These are phyloP conservation scores for Fusarium torreyae DNA, from an alignment of 2,329 filamentous ascomycete species.

Conservation along the genomic window DNA sequence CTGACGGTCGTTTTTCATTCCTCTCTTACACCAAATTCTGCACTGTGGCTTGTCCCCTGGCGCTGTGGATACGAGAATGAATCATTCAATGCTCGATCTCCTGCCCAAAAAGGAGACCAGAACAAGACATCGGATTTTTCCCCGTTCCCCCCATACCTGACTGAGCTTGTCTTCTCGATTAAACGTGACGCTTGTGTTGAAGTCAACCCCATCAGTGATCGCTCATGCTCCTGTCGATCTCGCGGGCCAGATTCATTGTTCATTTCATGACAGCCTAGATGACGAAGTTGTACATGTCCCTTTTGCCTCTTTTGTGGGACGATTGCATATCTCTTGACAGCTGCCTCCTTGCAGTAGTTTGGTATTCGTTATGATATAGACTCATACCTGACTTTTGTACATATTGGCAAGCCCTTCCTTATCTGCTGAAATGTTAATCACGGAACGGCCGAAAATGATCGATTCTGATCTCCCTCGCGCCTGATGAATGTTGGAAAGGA, in stretches of 20 bases:
- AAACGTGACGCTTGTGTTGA: conserved; percentile 16
- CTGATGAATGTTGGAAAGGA: conserved; percentile 27
- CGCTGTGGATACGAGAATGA: conserved; percentile 35
- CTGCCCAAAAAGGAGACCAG: conserved; percentile 16
- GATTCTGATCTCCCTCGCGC: conserved; percentile 16
- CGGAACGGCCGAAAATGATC: conserved; percentile 23
- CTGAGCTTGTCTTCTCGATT: conserved; percentile 3
- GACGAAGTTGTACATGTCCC: conserved; percentile 28
- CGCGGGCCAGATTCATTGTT: conserved; percentile 24
- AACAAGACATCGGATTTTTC: conserved; percentile 2
- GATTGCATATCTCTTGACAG: conserved; percentile 9
- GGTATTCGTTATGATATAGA: conserved; percentile 7
- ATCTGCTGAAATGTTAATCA: conserved; percentile 11
- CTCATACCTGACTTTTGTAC: conserved; percentile 11
- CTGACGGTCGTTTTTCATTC: conserved; percentile 24
- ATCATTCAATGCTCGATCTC: conserved; percentile 22
- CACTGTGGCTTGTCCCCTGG: conserved; percentile 24
- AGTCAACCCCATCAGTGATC: conserved; percentile 36
- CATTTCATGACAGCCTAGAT: conserved; percentile 19
- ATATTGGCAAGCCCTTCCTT: not conserved
- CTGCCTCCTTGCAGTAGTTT: conserved; percentile 18
- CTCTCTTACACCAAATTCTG: conserved; percentile 19
- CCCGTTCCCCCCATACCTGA: conserved; percentile 12
- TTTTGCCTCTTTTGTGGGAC: conserved; percentile 25
- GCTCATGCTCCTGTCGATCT: conserved; percentile 47